A percentile compares a stretch with the other conserved stretches of the same genome.
Conservation (phyloP, 257 asterid genomes). For the Przewalskia tangutica region DNA sequence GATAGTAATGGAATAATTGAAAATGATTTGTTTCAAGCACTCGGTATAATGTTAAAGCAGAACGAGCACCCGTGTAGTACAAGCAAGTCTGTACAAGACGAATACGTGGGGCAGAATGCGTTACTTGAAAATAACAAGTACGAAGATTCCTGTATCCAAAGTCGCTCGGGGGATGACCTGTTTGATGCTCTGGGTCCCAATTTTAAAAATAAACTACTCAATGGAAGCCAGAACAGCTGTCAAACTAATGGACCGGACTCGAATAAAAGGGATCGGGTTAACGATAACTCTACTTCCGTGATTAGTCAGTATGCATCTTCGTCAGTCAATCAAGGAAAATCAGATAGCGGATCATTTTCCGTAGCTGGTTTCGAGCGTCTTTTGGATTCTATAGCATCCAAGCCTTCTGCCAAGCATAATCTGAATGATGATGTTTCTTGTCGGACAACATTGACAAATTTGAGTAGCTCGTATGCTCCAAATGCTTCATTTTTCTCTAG, state of each 20-base stretch:
- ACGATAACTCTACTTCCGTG: conserved; percentile 14
- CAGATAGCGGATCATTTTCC: conserved; percentile 42
- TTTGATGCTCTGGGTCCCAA: conserved; percentile 78
- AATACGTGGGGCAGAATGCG: conserved; percentile 18
- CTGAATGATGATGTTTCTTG: conserved; percentile 52
- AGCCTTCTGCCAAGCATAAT: conserved; percentile 20
- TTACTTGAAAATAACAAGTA: conserved; percentile 7
- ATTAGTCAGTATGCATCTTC: neutral
- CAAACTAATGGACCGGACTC: conserved; percentile 9
- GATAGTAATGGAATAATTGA: conserved; percentile 13
- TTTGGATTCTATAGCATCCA: conserved; percentile 64
- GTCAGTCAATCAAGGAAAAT: conserved; percentile 16
- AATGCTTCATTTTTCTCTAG: conserved; percentile 28
- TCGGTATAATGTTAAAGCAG: conserved; percentile 17
- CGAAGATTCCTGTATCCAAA: conserved; percentile 25
- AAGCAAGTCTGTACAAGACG: conserved; percentile 19
- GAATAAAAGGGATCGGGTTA: conserved; percentile 11
- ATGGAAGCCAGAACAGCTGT: conserved; percentile 29
- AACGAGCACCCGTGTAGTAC: conserved; percentile 2
- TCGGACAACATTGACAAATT: conserved; percentile 39
- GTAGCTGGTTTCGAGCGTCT: conserved; percentile 41
- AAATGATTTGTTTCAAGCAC: conserved; percentile 24
- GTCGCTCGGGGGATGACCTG: conserved; percentile 56
- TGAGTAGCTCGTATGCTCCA: conserved; percentile 38
- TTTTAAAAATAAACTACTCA: conserved; percentile 53